Percentiles rank a stretch among this genome's conserved stretches.
Evolutionary conservation across 768 basidiomycete genomes (phyloP).

Genomic region (Calocybe cyanea): DNA sequence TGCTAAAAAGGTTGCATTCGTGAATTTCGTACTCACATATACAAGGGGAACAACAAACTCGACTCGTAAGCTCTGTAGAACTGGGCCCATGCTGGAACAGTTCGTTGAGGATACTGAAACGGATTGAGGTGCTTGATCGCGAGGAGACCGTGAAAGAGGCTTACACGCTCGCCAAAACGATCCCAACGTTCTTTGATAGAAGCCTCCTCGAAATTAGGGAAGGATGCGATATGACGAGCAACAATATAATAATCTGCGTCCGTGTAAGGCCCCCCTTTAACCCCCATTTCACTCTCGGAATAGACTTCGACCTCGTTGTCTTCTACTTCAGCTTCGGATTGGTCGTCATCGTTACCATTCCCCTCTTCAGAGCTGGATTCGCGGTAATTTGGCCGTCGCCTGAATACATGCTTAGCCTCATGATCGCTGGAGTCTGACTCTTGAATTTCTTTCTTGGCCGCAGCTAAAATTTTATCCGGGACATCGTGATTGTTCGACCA

Average conservation of each 20-base stretch:
- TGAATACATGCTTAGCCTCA: constrained; percentile 17
- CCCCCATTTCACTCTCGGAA: constrained; percentile 49
- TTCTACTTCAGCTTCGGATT: constrained; percentile 5
- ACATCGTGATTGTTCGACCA: constrained; percentile 65
- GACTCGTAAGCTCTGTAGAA: constrained; percentile 50
- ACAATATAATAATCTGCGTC: constrained; percentile 61
- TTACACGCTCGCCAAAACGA: constrained; percentile 48
- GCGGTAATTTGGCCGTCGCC: constrained; percentile 28
- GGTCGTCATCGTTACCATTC: no score
- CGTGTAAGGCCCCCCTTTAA: constrained; percentile 43
- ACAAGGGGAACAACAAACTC: constrained; percentile 32
- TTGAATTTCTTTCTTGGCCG: constrained; percentile 32
- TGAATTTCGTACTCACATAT: not conserved
- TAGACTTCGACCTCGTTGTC: constrained; percentile 22
- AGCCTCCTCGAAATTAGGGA: constrained; percentile 40
- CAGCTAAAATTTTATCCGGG: constrained; percentile 60
- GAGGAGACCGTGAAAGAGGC: constrained; percentile 9
- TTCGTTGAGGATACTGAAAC: constrained; percentile 50
- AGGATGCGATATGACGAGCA: constrained; percentile 54
- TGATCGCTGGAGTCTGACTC: constrained; percentile 18
- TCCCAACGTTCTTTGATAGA: constrained; percentile 50
- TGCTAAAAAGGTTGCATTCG: not conserved
- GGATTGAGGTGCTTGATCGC: not conserved
- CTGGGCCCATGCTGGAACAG: constrained; percentile 58
- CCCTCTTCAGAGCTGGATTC: constrained; percentile 32